Base-by-base conservation (phyloP, 129 eudicot species). In the Lactuca saligna region DNA sequence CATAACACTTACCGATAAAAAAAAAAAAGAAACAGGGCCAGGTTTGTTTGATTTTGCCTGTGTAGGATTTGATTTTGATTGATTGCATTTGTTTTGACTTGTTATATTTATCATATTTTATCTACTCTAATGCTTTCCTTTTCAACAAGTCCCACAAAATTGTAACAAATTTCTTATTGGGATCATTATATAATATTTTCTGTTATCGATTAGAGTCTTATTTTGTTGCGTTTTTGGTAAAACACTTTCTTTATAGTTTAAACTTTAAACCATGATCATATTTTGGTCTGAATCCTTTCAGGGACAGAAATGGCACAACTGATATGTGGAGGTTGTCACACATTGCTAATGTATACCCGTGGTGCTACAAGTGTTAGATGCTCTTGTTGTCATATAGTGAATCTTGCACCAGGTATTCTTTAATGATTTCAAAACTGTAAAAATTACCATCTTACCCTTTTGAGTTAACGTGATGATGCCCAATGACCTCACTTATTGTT, bases 361-460 rank as follows among this genome's bases (percentile, higher is more conserved):
- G 97, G 97, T 12, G 97, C 97, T 35, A 75, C 91, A 38, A 90
- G 97, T 42, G 95, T 90, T 58, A 85, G 97, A 76, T 90, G 97
- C 79, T 81, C 93, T 6, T 90, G 97, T 50, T 90, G 95, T 69
- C 85, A 84, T 56, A 84, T 86, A 10, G 87, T 87, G 71, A 86
- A 85, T 78, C 89, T 84, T 79, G 83, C 83, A 8, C 93, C 94
- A 82, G 94, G 97, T 90, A 86, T 63, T 59, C 60, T 34, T 55
- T 17, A 31, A 41, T 51, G 16, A 57, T 57, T 7, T 71, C 35
- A 16, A 17, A 73, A 41, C 65, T 73, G 20, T 56, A 64, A 41
- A 54, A 41, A 54, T 41, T 54, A 39, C 31, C 11, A 4, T 65
- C 17, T 42, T 5, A n/a, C 29, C 17, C 57, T 12, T 54, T 38